Percentiles rank a stretch among this genome's conserved stretches.
Evolutionary conservation across 331 rosid genomes (phyloP).

Genomic region (Pyracantha coccinea): DNA sequence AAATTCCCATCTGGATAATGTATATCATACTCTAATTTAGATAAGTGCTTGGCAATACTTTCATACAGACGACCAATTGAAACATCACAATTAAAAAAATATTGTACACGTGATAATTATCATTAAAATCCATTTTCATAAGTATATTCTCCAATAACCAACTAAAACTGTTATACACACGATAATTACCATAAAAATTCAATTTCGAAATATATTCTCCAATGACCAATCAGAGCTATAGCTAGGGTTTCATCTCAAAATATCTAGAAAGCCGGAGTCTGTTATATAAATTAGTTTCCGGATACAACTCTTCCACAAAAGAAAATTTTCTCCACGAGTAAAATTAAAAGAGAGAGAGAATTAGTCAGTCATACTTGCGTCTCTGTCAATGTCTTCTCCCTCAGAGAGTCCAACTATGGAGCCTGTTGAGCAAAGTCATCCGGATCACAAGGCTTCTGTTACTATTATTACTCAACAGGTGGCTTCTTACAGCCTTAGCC

Average conservation of each 20-base stretch:
- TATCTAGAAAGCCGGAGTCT: not conserved
- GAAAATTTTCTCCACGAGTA: not conserved
- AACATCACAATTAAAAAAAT: not conserved
- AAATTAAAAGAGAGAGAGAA: not conserved
- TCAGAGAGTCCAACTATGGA: constrained; percentile 14
- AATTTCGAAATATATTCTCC: not conserved
- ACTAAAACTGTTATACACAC: too few species aligned
- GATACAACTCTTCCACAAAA: not conserved
- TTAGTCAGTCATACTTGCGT: not conserved
- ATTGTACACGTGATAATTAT: not conserved
- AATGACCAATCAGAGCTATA: not conserved
- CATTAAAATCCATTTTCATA: too few species aligned
- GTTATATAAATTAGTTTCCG: not conserved
- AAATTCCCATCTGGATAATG: not conserved
- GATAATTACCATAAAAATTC: not conserved
- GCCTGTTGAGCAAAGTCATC: not conserved
- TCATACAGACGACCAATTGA: too few species aligned
- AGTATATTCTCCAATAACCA: not conserved
- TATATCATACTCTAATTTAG: not conserved
- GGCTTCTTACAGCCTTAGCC: not conserved
- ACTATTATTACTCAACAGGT: not conserved
- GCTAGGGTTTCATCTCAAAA: not conserved
- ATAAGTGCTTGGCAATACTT: not conserved
- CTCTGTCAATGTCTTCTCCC: constrained; percentile 4
- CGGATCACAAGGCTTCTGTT: constrained; percentile 5